Evolutionary conservation across 306 rosid genomes (phyloP).

Genomic region (Vigna angularis): DNA sequence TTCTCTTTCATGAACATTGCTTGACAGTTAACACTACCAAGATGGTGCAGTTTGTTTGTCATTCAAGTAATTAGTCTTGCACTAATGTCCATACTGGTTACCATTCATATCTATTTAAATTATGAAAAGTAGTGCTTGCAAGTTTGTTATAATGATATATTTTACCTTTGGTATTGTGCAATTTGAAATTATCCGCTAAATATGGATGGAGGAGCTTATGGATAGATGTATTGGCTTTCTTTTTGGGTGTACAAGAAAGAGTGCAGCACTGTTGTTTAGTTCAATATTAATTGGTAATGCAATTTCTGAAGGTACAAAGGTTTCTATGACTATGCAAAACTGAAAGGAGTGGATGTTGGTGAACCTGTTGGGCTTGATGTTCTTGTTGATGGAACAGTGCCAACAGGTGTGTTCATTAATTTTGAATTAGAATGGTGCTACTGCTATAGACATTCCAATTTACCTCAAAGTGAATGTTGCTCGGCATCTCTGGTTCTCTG

Average conservation of each 20-base stretch:
- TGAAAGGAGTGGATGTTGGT: slow-evolving; percentile 69
- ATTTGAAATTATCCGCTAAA: not conserved
- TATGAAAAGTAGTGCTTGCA: not conserved
- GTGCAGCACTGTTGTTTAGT: not conserved
- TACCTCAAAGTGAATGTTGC: slow-evolving; percentile 14
- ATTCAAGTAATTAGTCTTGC: not conserved
- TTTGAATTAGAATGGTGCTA: slow-evolving; percentile 26
- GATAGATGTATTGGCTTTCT: not conserved
- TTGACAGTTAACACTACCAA: not conserved
- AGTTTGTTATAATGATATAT: not conserved
- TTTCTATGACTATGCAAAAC: slow-evolving; percentile 70
- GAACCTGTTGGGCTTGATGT: slow-evolving; percentile 86
- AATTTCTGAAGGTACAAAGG: slow-evolving; percentile 83
- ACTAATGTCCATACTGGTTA: slow-evolving; percentile 13
- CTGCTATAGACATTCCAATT: slow-evolving; percentile 9
- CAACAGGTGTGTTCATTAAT: slow-evolving; percentile 66
- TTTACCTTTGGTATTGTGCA: not conserved
- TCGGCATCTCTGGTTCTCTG: slow-evolving; percentile 24
- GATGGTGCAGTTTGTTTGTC: not conserved
- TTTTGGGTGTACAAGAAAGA: slow-evolving; percentile 14
- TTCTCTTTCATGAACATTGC: slow-evolving; percentile 22
- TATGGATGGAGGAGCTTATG: not conserved
- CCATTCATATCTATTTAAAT: not conserved
- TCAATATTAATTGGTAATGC: slow-evolving; percentile 29
- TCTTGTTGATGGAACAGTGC: slow-evolving; percentile 91